Evolutionary conservation across 106 monocot genomes (phyloP).

Genomic region (Hemerocallis citrina): DNA sequence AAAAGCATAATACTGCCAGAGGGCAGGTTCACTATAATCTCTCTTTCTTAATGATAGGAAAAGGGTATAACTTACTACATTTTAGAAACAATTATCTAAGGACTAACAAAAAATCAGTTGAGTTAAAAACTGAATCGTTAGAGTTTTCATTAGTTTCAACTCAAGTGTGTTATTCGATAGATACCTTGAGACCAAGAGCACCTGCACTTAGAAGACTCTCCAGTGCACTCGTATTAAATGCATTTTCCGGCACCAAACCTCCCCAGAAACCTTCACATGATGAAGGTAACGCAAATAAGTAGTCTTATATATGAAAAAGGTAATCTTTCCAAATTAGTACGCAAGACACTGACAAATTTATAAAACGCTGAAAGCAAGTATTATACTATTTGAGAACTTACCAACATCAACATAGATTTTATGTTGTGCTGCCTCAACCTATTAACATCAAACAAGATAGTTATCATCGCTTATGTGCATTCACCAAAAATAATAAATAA

Average conservation of each 20-base stretch:
- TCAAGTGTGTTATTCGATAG: conserved; percentile 1
- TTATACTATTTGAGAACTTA: conserved; percentile 28
- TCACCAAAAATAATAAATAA: not conserved
- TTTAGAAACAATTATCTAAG: not conserved
- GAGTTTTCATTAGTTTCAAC: not conserved
- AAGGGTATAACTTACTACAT: not conserved
- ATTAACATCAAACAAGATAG: conserved; percentile 10
- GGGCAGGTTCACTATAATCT: not conserved
- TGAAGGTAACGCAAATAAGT: not conserved
- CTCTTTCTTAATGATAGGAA: not conserved
- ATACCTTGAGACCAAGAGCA: conserved; percentile 43
- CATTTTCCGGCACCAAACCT: conserved; percentile 93
- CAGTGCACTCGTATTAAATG: conserved; percentile 51
- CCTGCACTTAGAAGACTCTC: conserved; percentile 26
- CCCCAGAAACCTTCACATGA: conserved; percentile 86
- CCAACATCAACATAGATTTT: conserved; percentile 95
- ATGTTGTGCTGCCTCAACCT: conserved; percentile 74
- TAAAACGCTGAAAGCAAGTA: not conserved
- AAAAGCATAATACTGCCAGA: too few species aligned
- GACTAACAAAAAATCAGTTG: not conserved
- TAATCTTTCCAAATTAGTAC: not conserved
- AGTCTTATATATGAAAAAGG: not conserved
- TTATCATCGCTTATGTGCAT: not conserved
- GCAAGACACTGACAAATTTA: not conserved
- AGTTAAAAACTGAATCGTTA: not conserved